A percentile compares a stretch with the other conserved stretches of the same genome.
phyloP scores from a whole-genome alignment of 768 basidiomycete species.

The Serendipita vermifera region DNA sequence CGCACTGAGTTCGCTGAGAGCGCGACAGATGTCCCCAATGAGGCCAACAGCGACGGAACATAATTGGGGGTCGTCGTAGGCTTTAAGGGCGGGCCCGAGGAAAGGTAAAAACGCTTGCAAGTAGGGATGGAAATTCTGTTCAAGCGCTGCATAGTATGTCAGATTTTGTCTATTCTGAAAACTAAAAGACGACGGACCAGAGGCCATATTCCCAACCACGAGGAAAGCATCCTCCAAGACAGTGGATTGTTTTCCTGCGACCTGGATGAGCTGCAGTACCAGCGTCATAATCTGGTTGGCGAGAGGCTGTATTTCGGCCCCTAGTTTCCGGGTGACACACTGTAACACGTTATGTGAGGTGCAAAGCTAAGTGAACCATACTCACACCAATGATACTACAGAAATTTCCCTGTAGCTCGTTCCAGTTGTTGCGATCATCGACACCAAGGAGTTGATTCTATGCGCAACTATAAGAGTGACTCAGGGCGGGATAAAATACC shows the following conservation, averaged over 20 bases:
- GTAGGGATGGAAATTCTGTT: constrained; percentile 66
- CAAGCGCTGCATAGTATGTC: constrained; percentile 42
- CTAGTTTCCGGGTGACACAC: constrained; percentile 78
- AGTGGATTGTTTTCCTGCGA: constrained; percentile 85
- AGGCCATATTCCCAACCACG: constrained; percentile 75
- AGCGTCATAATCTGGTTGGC: constrained; percentile 94
- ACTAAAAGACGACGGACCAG: constrained; percentile 33
- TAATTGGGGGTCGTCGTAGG: constrained; percentile 89
- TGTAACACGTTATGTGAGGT: constrained; percentile 23
- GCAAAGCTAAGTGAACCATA: constrained; percentile 10
- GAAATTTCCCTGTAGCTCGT: constrained; percentile 91
- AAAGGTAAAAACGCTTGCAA: constrained; percentile 73
- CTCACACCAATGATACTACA: constrained; percentile 80
- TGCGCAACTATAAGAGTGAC: not conserved
- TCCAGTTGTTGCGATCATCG: constrained; percentile 98
- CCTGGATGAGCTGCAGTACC: constrained; percentile 67
- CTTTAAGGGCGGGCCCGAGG: constrained; percentile 78
- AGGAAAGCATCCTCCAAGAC: constrained; percentile 95
- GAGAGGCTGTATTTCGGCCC: constrained; percentile 68
- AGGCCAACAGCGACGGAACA: constrained; percentile 93
- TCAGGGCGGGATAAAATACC: not conserved
- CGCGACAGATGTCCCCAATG: constrained; percentile 92
- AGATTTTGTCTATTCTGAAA: constrained; percentile 16
- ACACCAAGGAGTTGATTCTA: constrained; percentile 88
- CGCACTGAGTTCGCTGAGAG: constrained; percentile 69